These are phyloP conservation scores for Barnettozyma vustinii DNA, from an alignment of 805 yeast genomes.

Conservation along the genomic window DNA sequence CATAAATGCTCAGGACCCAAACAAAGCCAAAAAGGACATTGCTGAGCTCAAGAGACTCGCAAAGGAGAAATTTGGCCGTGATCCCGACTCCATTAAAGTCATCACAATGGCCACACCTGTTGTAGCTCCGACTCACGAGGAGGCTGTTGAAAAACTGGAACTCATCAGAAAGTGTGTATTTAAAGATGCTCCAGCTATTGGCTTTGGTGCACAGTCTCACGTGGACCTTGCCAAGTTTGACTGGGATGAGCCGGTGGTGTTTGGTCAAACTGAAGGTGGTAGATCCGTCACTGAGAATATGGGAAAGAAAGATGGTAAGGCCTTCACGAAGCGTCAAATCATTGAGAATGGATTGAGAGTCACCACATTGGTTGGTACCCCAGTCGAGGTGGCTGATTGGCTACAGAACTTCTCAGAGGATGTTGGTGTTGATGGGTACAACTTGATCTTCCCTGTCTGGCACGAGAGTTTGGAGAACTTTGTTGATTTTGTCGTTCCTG, in stretches of 20 bases:
- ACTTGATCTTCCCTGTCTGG: not conserved
- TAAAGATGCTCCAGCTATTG: too few species aligned
- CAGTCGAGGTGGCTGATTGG: constrained; percentile 29
- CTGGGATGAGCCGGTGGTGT: constrained; percentile 25
- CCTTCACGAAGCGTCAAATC: constrained; percentile 23
- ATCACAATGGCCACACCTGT: too few species aligned
- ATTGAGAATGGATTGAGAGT: constrained; percentile 31
- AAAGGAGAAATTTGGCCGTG: too few species aligned
- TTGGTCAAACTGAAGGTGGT: constrained; percentile 30
- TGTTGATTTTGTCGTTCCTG: not conserved
- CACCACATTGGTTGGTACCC: constrained; percentile 30
- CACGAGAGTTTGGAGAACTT: not conserved
- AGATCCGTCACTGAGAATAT: constrained; percentile 29
- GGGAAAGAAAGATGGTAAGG: constrained; percentile 18
- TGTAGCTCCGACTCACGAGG: too few species aligned
- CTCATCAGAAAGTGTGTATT: too few species aligned
- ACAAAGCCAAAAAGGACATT: too few species aligned
- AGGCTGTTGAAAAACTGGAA: too few species aligned
- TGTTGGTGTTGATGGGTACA: not conserved
- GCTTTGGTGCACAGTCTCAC: too few species aligned
- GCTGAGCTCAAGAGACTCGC: too few species aligned
- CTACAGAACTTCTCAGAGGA: not conserved
- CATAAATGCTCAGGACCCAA: too few species aligned
- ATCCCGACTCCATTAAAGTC: too few species aligned
- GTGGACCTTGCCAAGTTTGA: too few species aligned